phyloP scores from a whole-genome alignment of 2,329 filamentous ascomycete species.

The Amesomyces nigricolor region DNA sequence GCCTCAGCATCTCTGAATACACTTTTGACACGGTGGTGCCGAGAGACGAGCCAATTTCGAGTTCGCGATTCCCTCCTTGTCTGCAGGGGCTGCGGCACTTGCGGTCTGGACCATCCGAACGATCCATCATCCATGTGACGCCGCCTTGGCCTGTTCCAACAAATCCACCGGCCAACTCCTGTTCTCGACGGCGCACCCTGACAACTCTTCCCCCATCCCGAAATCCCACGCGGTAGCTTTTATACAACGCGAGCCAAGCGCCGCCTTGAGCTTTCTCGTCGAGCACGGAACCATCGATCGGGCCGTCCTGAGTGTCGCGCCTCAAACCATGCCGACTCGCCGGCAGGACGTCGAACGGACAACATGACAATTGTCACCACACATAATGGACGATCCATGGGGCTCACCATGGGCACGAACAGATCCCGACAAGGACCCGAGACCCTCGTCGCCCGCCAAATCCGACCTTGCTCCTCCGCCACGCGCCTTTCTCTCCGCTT shows the following conservation, averaged over 20 bases:
- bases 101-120: too few relatives aligned
- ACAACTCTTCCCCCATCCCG: background rate
- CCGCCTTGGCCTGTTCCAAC: background rate
- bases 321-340: conserved; percentile 1
- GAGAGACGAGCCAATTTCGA: too few relatives aligned
- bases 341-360: background rate
- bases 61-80: too few relatives aligned
- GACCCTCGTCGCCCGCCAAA: conserved; percentile 30
- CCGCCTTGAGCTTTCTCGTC: background rate
- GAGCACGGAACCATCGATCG: background rate
- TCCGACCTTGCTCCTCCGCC: conserved; percentile 38
- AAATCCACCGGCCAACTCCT: background rate
- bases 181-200: background rate
- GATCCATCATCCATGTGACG: too few relatives aligned
- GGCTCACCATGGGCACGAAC: conserved; percentile 53
- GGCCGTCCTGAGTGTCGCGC: background rate
- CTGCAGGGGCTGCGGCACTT: background rate
- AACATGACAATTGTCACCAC: conserved; percentile 24
- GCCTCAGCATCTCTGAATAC: too few relatives aligned
- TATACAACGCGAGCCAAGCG: too few relatives aligned
- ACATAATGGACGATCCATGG: conserved; percentile 58
- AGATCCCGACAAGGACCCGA: conserved; percentile 33
- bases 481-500: conserved; percentile 37
- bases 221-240: too few relatives aligned
- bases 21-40: too few relatives aligned